These are phyloP conservation scores for Saccharomyces hybrid DNA, from an alignment of 1,139 yeast species.

Conservation along the genomic window DNA sequence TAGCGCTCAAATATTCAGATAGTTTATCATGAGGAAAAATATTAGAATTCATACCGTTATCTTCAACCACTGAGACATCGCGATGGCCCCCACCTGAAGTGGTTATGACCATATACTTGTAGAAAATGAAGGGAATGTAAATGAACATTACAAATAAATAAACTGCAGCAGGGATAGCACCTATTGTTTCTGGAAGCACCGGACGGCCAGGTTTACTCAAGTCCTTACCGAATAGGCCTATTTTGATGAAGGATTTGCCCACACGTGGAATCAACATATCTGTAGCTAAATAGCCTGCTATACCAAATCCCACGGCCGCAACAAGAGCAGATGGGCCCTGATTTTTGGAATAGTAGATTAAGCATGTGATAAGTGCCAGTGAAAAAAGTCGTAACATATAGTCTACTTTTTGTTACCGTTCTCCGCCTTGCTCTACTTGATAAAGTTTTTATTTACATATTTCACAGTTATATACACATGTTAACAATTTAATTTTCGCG, in stretches of 20 bases:
- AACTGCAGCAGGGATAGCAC: conserved; percentile 76
- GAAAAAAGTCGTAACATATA: conserved; percentile 8
- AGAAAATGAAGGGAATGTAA: conserved; percentile 83
- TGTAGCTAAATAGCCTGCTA: conserved; percentile 58
- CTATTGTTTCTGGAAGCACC: conserved; percentile 82
- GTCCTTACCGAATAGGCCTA: conserved; percentile 82
- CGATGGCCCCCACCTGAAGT: conserved; percentile 52
- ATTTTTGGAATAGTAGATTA: conserved; percentile 11
- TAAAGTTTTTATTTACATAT: background rate
- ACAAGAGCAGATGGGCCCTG: conserved; percentile 21
- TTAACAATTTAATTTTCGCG: background rate
- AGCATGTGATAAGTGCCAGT: conserved; percentile 6
- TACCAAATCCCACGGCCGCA: conserved; percentile 57
- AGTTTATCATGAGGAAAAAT: conserved; percentile 79
- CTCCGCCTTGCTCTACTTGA: background rate
- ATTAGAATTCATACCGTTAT: conserved; percentile 11
- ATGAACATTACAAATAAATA: conserved; percentile 75
- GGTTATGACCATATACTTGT: conserved; percentile 61
- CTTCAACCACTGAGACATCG: conserved; percentile 29
- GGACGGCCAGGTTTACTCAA: conserved; percentile 66
- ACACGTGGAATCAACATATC: conserved; percentile 58
- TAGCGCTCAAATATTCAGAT: conserved; percentile 78
- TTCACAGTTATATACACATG: background rate
- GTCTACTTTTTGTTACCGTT: background rate
- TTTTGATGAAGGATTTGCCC: conserved; percentile 56